A percentile compares a stretch with the other conserved stretches of the same genome.
Conservation (phyloP, 2,329 filamentous ascomycete genomes). For the Rhynchosporium secalis region DNA sequence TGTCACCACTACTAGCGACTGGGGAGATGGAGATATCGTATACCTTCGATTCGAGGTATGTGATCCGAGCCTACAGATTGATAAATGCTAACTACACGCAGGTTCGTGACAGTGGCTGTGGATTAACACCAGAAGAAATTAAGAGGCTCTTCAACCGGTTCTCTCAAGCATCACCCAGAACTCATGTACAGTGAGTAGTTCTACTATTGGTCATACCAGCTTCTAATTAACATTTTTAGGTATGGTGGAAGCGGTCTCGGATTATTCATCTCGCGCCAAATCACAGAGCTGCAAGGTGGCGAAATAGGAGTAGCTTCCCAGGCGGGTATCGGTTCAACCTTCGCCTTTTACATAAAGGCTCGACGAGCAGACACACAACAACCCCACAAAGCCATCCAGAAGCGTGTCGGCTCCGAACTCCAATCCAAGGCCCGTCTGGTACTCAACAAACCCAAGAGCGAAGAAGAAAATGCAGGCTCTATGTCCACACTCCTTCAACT, state of each 20-base stretch:
- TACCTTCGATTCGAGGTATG: constrained; percentile 49
- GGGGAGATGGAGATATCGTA: constrained; percentile 47
- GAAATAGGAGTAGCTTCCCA: constrained; percentile 72
- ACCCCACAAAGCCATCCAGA: constrained; percentile 3
- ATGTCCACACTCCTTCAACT: constrained; percentile 7
- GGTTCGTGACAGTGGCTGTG: constrained; percentile 75
- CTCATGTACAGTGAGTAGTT: constrained; percentile 54
- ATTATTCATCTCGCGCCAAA: constrained; percentile 73
- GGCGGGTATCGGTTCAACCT: constrained; percentile 67
- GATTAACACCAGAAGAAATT: constrained; percentile 67
- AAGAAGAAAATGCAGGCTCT: constrained; percentile 5
- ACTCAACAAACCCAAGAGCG: constrained; percentile 15
- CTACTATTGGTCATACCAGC: no score
- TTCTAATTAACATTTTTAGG: no score
- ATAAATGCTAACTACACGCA: neutral
- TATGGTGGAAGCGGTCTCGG: constrained; percentile 78
- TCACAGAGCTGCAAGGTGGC: constrained; percentile 76
- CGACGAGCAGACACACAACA: constrained; percentile 27
- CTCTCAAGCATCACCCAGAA: constrained; percentile 72
- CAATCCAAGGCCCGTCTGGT: constrained; percentile 24
- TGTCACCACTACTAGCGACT: constrained; percentile 22
- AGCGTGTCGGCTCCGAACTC: constrained; percentile 22
- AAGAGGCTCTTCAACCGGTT: constrained; percentile 77
- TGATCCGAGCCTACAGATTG: neutral
- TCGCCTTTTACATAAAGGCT: constrained; percentile 71